Percentiles rank a stretch among this genome's conserved stretches.
Evolutionary conservation across 306 rosid genomes (phyloP).

Genomic region (Senna siamea): DNA sequence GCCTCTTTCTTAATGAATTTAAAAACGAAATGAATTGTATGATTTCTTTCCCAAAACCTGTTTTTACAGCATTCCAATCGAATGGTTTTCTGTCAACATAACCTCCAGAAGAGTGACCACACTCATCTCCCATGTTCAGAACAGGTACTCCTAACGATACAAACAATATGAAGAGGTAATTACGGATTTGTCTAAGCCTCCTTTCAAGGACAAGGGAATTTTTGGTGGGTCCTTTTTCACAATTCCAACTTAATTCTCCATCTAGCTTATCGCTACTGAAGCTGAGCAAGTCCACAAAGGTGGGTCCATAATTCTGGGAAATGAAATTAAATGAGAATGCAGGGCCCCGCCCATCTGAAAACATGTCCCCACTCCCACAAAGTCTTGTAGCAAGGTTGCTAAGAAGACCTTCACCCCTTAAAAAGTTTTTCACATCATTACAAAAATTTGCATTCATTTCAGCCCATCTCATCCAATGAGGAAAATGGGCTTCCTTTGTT

Average conservation of each 20-base stretch:
- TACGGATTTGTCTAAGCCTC: conserved; percentile 80
- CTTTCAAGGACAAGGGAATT: conserved; percentile 63
- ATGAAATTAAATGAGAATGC: conserved; percentile 75
- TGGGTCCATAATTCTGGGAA: conserved; percentile 66
- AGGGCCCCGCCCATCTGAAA: conserved; percentile 81
- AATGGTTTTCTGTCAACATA: conserved; percentile 57
- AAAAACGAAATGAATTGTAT: conserved; percentile 67
- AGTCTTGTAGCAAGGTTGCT: conserved; percentile 89
- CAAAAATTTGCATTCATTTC: conserved; percentile 73
- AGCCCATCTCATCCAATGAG: conserved; percentile 99
- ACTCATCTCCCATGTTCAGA: conserved; percentile 95
- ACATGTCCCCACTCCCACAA: conserved; percentile 85
- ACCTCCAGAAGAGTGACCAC: conserved; percentile 77
- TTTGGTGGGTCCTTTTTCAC: conserved; percentile 87
- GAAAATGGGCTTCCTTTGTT: conserved; percentile 60
- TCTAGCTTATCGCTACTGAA: conserved; percentile 57
- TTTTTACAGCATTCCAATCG: conserved; percentile 63
- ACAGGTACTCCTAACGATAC: conserved; percentile 90
- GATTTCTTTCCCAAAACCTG: conserved; percentile 74
- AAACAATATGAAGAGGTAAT: conserved; percentile 69
- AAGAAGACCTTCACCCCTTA: conserved; percentile 70
- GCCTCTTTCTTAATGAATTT: conserved; percentile 65
- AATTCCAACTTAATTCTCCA: conserved; percentile 80
- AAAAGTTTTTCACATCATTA: conserved; percentile 65
- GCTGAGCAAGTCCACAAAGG: conserved; percentile 90